Evolutionary conservation across 768 basidiomycete species (phyloP), one percentile per base, ranked within the genome.

Genomic region (Tricholomella constricta): DNA sequence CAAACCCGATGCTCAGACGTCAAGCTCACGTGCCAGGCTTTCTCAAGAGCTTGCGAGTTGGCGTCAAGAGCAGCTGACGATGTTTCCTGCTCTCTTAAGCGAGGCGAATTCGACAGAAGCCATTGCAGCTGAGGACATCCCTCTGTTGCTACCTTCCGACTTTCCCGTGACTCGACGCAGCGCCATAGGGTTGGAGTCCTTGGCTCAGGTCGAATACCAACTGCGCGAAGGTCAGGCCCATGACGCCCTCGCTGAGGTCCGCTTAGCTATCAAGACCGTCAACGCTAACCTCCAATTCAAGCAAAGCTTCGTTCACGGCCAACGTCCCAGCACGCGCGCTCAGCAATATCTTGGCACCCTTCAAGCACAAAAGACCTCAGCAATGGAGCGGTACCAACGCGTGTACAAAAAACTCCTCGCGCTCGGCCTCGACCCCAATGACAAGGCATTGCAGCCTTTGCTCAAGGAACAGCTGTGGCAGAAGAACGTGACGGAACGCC

Each of bases 181-280:
- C 49, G 23, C 31, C 25, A 19, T 23, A 29, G 15, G 54, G 45
- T 7, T 36, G 29, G 25, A 14, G 11, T 19, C 47, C 52, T 26
- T 51, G 53, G 1, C 52, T 64, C 38, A 31, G 22, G 44, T 59
- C 19, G 62, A 68, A 50, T 57, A 60, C 36, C 26, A 51, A 12
- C 54, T 68, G 1, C 59, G 61, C 9, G 59, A 66, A 60, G 65
- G 65, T 9, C 67, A 66, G 48, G 67, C 65, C 9, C 58, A 66
- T 47, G 65, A 68, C 52, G 56, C 59, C 15, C 64, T 68, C 23
- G 51, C 60, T 15, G 49, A 59, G 10, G 32, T 68, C 42, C 58
- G 62, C 10, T 32, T 58, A 22, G 56, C 58, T 5, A 63, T 67
- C 38, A 55, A 61, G 32, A 58, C 56, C n/a, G 61, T 51, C 32